Conservation (phyloP, 2,329 filamentous ascomycete species). For the Leptographium procerum region DNA sequence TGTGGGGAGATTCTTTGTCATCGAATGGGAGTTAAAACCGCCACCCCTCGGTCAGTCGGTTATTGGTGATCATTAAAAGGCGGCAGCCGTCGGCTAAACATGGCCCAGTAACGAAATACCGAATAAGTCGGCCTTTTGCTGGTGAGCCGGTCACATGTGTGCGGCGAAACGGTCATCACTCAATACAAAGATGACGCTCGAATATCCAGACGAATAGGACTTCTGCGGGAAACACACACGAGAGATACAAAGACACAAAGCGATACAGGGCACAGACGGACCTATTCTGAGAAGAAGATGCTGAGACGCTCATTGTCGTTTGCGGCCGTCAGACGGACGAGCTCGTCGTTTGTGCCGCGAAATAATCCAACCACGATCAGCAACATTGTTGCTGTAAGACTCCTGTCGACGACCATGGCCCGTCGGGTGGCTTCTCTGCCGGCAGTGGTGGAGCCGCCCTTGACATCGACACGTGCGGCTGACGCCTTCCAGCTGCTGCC, state of each 20-base stretch:
- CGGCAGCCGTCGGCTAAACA: background rate
- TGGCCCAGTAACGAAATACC: background rate
- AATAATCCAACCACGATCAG: background rate
- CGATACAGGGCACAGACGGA: background rate
- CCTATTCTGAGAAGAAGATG: conserved; percentile 1
- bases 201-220: background rate
- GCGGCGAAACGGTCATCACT: background rate
- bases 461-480: conserved; percentile 50
- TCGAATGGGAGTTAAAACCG: no score
- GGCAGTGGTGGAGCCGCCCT: conserved; percentile 42
- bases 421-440: conserved; percentile 22
- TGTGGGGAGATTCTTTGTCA: background rate
- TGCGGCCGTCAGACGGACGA: conserved; percentile 7
- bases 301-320: conserved; percentile 8
- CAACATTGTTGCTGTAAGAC: background rate
- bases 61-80: background rate
- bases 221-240: background rate
- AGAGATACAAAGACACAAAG: background rate
- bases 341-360: background rate
- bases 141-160: background rate
- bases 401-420: conserved; percentile 1
- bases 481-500: conserved; percentile 81
- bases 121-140: background rate
- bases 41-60: background rate
- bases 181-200: background rate